Base-by-base conservation (phyloP, 163 green algal genomes). In the Scenedesmus sp. region DNA sequence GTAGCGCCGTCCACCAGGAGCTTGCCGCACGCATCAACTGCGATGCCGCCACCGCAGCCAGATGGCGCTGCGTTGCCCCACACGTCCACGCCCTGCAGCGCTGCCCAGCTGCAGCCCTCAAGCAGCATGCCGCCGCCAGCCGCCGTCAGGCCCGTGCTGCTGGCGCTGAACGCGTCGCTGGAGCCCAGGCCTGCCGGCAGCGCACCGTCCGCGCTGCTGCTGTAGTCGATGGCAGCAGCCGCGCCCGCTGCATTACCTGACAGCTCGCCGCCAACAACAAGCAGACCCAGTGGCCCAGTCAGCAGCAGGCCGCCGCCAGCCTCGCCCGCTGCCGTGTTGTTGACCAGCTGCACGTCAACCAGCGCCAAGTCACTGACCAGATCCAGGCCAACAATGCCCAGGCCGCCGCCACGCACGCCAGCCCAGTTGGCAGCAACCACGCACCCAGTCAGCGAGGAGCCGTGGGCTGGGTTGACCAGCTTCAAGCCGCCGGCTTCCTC, bases 41-140 rank as follows among this genome's bases (percentile, higher is more conserved):
- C 87, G 6, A 92, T 9, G 88, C 88, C 79, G 18, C 81, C 88
- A n/a, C 88, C 88, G 57, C 88, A 88, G 34, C 83, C 83, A 20
- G 54, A 83, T n/a, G 83, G 73, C 34, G 90, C 90, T 20, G 90
- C 90, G 66, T 92, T 92, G 70, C 90, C 90, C 57, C 70, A 84
- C 7, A 92, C 83, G 46, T 87, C 84, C 2, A 87, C 67, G 46
- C 59, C 84, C 26, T 59, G 84, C 76, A 93, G 56, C 20, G 62
- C 60, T 52, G 76, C 62, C 73, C 86, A 88, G 62, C 64, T 34
- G 85, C 66, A 85, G 52, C 57, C 90, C 23, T 90, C 90, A 3
- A 90, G 16, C 20, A 93, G 85, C 85, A 85, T 13, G 12, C 73
- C 90, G 10, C 90, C 90, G 16, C 85, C 90, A 59, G 62, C 85